Evolutionary conservation across 169 alveolate species (phyloP).

Genomic region (Plasmodium yoelii): DNA sequence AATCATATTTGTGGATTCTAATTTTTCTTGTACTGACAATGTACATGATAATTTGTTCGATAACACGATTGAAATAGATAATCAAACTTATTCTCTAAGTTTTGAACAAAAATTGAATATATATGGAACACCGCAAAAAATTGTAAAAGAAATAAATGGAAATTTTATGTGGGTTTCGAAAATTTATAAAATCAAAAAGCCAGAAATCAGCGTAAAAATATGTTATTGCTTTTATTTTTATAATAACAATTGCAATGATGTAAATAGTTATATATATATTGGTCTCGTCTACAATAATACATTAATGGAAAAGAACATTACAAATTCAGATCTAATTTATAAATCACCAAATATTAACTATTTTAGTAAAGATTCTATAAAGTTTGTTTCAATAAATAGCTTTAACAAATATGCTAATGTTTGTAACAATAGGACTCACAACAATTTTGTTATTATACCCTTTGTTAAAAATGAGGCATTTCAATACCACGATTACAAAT

Average conservation of each 20-base stretch:
- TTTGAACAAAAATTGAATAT: conserved; percentile 64
- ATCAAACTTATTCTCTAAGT: conserved; percentile 1
- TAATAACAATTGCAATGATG: conserved; percentile 35
- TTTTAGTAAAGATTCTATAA: conserved; percentile 41
- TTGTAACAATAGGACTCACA: conserved; percentile 23
- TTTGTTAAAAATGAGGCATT: conserved; percentile 12
- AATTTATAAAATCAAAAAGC: conserved; percentile 36
- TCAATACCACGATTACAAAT: conserved; percentile 3
- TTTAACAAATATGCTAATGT: conserved; percentile 30
- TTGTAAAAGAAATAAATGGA: conserved; percentile 38
- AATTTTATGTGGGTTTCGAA: conserved; percentile 54
- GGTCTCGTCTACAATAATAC: conserved; percentile 45
- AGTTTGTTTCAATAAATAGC: conserved; percentile 46
- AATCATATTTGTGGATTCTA: conserved; percentile 29
- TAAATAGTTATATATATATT: conserved; percentile 24
- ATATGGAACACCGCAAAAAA: conserved; percentile 59
- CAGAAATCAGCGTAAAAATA: conserved; percentile 37
- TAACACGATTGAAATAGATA: conserved; percentile 18
- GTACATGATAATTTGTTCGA: conserved; percentile 14
- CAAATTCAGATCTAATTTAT: conserved; percentile 3
- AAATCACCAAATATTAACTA: conserved; percentile 17
- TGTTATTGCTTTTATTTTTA: conserved; percentile 59
- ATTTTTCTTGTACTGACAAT: conserved; percentile 20
- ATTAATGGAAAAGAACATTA: neutral
- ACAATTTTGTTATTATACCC: conserved; percentile 19